Evolutionary conservation across 352 stramenopile species (phyloP).

Genomic region (Phytopythium mirpurense): DNA sequence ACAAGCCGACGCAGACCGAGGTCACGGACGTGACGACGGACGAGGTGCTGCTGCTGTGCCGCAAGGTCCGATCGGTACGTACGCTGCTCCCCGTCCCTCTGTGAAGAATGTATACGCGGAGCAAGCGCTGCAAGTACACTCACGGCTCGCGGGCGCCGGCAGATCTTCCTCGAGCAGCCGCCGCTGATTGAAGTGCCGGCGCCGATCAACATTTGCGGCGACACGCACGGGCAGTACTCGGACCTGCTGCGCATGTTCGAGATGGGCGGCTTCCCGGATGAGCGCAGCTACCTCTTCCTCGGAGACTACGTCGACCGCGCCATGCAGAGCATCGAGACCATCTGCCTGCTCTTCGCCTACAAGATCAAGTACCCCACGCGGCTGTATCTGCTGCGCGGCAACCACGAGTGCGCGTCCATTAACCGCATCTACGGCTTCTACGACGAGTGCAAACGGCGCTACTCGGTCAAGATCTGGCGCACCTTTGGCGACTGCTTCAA

Average conservation of each 20-base stretch:
- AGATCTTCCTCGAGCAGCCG: constrained; percentile 90
- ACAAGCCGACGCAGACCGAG: constrained; percentile 72
- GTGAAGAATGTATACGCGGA: no score
- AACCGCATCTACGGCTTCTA: constrained; percentile 99
- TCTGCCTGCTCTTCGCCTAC: constrained; percentile 96
- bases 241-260: constrained; percentile 97
- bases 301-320: constrained; percentile 93
- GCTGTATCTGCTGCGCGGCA: constrained; percentile 97
- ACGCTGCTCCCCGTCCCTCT: background rate
- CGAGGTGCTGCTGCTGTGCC: constrained; percentile 73
- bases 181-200: constrained; percentile 93
- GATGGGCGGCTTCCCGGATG: constrained; percentile 88
- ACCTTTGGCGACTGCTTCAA: constrained; percentile 99
- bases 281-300: constrained; percentile 62
- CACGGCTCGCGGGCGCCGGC: background rate
- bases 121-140: background rate
- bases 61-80: constrained; percentile 62
- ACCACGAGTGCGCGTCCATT: constrained; percentile 98
- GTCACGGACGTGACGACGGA: constrained; percentile 76
- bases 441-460: constrained; percentile 96
- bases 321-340: constrained; percentile 97
- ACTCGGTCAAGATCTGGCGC: constrained; percentile 91
- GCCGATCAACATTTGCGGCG: constrained; percentile 96
- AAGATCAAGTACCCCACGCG: constrained; percentile 99
- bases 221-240: constrained; percentile 98